phyloP scores from a whole-genome alignment of 495 filamentous ascomycete species.

The Penicillium lividum region DNA sequence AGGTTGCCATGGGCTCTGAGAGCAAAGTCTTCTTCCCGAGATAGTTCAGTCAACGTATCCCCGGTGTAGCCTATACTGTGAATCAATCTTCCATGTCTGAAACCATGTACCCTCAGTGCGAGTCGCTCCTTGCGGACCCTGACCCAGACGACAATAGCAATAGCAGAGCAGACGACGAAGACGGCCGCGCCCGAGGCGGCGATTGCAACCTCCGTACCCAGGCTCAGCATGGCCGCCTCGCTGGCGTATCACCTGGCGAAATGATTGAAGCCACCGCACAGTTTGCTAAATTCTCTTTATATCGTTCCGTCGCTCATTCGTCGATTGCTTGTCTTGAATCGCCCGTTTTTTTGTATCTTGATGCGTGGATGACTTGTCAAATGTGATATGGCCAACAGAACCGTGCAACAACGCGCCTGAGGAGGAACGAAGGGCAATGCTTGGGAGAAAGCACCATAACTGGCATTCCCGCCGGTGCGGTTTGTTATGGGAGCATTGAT shows the following conservation, averaged over 20 bases:
- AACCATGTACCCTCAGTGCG: constrained; percentile 29
- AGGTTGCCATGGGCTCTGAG: constrained; percentile 41
- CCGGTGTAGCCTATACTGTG: constrained; percentile 29
- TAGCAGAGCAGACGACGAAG: constrained; percentile 36
- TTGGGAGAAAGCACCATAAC: constrained; percentile 2
- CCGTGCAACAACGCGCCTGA: not conserved
- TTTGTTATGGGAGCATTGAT: constrained; percentile 42
- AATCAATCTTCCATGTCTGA: constrained; percentile 25
- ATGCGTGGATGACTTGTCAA: not conserved
- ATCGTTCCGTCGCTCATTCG: constrained; percentile 13
- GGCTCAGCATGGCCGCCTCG: constrained; percentile 34
- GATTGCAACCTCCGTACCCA: constrained; percentile 44
- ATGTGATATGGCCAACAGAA: not conserved
- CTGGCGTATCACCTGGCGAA: constrained; percentile 9
- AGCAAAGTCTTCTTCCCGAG: constrained; percentile 34
- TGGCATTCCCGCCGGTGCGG: constrained; percentile 15
- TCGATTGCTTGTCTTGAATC: not conserved
- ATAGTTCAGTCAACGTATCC: constrained; percentile 42
- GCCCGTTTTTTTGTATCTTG: not conserved
- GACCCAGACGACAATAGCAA: constrained; percentile 41
- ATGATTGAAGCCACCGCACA: constrained; percentile 7
- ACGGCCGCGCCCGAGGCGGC: constrained; percentile 42
- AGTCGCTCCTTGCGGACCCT: constrained; percentile 44
- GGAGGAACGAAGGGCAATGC: constrained; percentile 12
- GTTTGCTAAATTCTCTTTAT: constrained; percentile 1